Percentiles rank a stretch among this genome's conserved stretches.
phyloP scores from a whole-genome alignment of 1,284 basidiomycete genomes.

The Ustilago trichophora region DNA sequence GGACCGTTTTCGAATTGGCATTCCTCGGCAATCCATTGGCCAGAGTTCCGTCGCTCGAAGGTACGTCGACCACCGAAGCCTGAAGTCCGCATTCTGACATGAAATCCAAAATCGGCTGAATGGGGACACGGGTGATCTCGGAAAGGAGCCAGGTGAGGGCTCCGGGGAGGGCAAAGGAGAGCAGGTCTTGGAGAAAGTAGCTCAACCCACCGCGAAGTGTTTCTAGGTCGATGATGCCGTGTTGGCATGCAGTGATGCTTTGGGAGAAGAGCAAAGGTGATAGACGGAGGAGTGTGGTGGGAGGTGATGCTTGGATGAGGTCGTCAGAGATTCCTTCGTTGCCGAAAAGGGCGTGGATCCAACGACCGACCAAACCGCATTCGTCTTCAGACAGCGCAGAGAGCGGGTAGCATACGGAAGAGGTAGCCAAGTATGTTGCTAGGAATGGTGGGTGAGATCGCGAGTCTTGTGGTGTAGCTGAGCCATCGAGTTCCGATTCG shows the following conservation, averaged over 20 bases:
- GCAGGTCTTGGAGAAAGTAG: constrained; percentile 70
- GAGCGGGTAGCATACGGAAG: constrained; percentile 60
- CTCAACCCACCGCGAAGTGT: constrained; percentile 69
- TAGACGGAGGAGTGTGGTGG: constrained; percentile 68
- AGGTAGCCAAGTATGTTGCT: constrained; percentile 44
- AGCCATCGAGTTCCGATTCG: not conserved
- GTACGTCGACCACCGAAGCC: constrained; percentile 18
- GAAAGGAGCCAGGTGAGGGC: constrained; percentile 64
- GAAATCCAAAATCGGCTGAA: constrained; percentile 21
- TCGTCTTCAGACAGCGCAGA: constrained; percentile 63
- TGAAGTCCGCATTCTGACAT: constrained; percentile 13
- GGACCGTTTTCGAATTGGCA: constrained; percentile 23
- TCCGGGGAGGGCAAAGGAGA: constrained; percentile 70
- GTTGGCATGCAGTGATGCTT: constrained; percentile 68
- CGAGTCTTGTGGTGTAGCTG: not conserved
- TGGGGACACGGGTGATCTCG: constrained; percentile 27
- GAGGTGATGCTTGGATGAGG: constrained; percentile 67
- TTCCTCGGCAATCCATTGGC: constrained; percentile 28
- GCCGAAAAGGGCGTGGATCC: constrained; percentile 67
- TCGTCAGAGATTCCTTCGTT: constrained; percentile 68
- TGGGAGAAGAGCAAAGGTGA: constrained; percentile 70
- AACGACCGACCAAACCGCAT: constrained; percentile 60
- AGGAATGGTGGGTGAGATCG: constrained; percentile 30
- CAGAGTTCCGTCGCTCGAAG: constrained; percentile 22
- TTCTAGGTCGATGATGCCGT: constrained; percentile 69